Evolutionary conservation across 768 basidiomycete species (phyloP).

Genomic region (Dioszegia aurantiaca): DNA sequence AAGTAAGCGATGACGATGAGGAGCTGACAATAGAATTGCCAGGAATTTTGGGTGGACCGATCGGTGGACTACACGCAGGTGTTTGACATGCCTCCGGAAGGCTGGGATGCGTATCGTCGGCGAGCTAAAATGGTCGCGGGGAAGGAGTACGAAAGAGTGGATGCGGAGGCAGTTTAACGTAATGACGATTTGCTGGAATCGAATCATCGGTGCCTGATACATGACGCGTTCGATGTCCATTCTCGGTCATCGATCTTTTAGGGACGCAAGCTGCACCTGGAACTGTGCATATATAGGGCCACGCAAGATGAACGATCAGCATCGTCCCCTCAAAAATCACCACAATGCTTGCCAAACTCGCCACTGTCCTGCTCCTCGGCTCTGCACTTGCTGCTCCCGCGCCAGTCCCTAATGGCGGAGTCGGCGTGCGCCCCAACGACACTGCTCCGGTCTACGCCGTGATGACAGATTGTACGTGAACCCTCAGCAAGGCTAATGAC

Average conservation of each 20-base stretch:
- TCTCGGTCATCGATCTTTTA: too few species aligned
- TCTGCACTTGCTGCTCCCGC: slow-evolving; percentile 40
- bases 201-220: neutral
- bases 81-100: slow-evolving; percentile 85
- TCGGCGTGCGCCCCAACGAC: slow-evolving; percentile 47
- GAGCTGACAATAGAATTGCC: slow-evolving; percentile 53
- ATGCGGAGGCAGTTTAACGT: neutral
- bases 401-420: slow-evolving; percentile 42
- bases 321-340: neutral
- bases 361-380: slow-evolving; percentile 21
- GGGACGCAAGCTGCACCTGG: too few species aligned
- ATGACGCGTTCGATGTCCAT: too few species aligned
- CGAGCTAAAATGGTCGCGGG: slow-evolving; percentile 22
- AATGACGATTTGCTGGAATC: slow-evolving; percentile 7
- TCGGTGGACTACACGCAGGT: slow-evolving; percentile 85
- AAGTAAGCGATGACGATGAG: slow-evolving; percentile 32
- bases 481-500: slow-evolving; percentile 29
- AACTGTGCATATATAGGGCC: too few species aligned
- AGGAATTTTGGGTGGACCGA: slow-evolving; percentile 89
- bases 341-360: slow-evolving; percentile 16
- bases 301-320: too few species aligned
- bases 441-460: slow-evolving; percentile 46
- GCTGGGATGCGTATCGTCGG: slow-evolving; percentile 40
- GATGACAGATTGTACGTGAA: slow-evolving; percentile 43
- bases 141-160: slow-evolving; percentile 8